Percentiles rank a stretch among this genome's conserved stretches.
These are phyloP conservation scores for Lepiota subincarnata DNA, from an alignment of 768 basidiomycete genomes.

Conservation along the genomic window DNA sequence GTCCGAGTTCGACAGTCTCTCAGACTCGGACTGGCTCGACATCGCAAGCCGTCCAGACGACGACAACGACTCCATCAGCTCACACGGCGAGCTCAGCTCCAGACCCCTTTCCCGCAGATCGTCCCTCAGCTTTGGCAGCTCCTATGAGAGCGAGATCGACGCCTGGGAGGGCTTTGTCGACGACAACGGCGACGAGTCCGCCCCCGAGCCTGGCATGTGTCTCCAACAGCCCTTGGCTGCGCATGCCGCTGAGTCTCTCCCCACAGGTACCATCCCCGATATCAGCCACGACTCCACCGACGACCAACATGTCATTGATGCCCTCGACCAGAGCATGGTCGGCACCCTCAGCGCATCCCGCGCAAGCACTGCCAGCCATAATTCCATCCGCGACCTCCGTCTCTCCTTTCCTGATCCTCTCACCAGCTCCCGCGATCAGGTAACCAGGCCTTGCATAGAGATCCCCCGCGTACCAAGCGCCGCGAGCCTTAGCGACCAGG, in stretches of 20 bases:
- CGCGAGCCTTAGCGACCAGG: conserved; percentile 20
- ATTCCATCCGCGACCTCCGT: conserved; percentile 67
- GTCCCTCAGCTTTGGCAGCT: conserved; percentile 66
- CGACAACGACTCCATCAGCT: conserved; percentile 64
- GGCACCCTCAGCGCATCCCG: conserved; percentile 76
- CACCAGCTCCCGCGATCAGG: conserved; percentile 63
- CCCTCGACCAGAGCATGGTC: conserved; percentile 78
- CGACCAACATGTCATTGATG: conserved; percentile 68
- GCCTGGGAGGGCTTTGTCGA: conserved; percentile 78
- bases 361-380: conserved; percentile 53
- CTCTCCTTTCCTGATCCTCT: conserved; percentile 83
- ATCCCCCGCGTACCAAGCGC: conserved; percentile 35
- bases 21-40: conserved; percentile 85
- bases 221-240: conserved; percentile 25
- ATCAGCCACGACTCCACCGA: conserved; percentile 43
- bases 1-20: conserved; percentile 63
- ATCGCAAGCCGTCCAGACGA: conserved; percentile 68
- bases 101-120: conserved; percentile 63
- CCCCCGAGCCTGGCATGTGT: conserved; percentile 28
- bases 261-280: conserved; percentile 25
- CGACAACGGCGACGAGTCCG: conserved; percentile 50
- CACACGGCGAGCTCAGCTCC: conserved; percentile 51
- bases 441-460: conserved; percentile 56
- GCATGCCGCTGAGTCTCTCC: conserved; percentile 25
- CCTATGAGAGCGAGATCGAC: conserved; percentile 64